Percentiles rank a stretch among this genome's conserved stretches.
Conservation (phyloP, 2,329 filamentous ascomycete species). For the Akanthomyces dipterigenus region DNA sequence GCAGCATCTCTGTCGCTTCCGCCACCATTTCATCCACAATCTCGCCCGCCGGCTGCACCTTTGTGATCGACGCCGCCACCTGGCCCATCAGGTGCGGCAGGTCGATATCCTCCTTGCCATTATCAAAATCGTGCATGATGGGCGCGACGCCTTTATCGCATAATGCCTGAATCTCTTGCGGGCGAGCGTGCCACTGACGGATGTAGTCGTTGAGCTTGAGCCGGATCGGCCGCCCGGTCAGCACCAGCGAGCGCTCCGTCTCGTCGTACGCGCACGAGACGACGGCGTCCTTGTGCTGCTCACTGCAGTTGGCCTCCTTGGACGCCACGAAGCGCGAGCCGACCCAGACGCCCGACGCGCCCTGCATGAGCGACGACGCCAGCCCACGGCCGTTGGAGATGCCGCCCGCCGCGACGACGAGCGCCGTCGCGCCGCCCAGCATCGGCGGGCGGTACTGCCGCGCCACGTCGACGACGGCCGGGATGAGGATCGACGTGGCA, state of each 20-base stretch:
- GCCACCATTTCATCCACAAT: slow-evolving; percentile 90
- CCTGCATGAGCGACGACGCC: slow-evolving; percentile 78
- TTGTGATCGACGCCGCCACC: slow-evolving; percentile 70
- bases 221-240: slow-evolving; percentile 75
- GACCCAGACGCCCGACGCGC: slow-evolving; percentile 86
- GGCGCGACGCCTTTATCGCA: slow-evolving; percentile 74
- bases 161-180: slow-evolving; percentile 66
- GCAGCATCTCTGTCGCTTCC: slow-evolving; percentile 64
- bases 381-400: slow-evolving; percentile 79
- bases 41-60: slow-evolving; percentile 71
- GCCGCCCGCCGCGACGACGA: slow-evolving; percentile 89
- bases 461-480: slow-evolving; percentile 80
- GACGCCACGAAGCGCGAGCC: slow-evolving; percentile 87
- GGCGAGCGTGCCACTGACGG: slow-evolving; percentile 68
- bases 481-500: slow-evolving; percentile 75
- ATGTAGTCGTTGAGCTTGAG: slow-evolving; percentile 81
- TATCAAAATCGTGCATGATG: slow-evolving; percentile 73
- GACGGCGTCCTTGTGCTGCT: slow-evolving; percentile 77
- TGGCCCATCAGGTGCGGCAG: slow-evolving; percentile 90
- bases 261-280: slow-evolving; percentile 72
- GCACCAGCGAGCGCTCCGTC: slow-evolving; percentile 74
- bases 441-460: slow-evolving; percentile 60
- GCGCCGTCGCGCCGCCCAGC: slow-evolving; percentile 61
- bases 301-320: slow-evolving; percentile 71
- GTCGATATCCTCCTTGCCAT: slow-evolving; percentile 64